A percentile compares a stretch with the other conserved stretches of the same genome.
Conservation (phyloP, 2,329 filamentous ascomycete species). For the Paecilomyces fulvus region DNA sequence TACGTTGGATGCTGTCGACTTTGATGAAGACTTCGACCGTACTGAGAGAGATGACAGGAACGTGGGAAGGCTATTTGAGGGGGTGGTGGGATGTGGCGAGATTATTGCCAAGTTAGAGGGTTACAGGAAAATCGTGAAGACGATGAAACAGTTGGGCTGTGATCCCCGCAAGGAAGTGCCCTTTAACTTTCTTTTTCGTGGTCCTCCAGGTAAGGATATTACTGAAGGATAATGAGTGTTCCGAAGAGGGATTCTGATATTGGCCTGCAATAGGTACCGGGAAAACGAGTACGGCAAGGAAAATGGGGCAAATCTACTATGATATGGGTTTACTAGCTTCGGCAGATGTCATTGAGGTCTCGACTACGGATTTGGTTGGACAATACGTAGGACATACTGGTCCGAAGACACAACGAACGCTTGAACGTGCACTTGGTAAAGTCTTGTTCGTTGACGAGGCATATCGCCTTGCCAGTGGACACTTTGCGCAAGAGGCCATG, state of each 20-base stretch:
- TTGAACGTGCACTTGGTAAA: slow-evolving; percentile 56
- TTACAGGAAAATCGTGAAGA: slow-evolving; percentile 46
- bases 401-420: slow-evolving; percentile 52
- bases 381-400: slow-evolving; percentile 63
- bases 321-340: slow-evolving; percentile 60
- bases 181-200: slow-evolving; percentile 62
- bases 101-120: slow-evolving; percentile 47
- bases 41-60: slow-evolving; percentile 41
- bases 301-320: slow-evolving; percentile 68
- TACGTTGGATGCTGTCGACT: slow-evolving; percentile 33
- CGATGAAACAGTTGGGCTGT: slow-evolving; percentile 43
- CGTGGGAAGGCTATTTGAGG: slow-evolving; percentile 48
- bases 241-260: neutral
- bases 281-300: slow-evolving; percentile 64
- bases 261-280: slow-evolving; percentile 46
- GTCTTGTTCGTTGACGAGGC: slow-evolving; percentile 68
- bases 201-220: slow-evolving; percentile 47
- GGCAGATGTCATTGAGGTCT: slow-evolving; percentile 55
- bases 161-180: slow-evolving; percentile 53
- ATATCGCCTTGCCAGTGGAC: slow-evolving; percentile 53
- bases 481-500: slow-evolving; percentile 50
- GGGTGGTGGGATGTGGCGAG: slow-evolving; percentile 49
- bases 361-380: slow-evolving; percentile 60
- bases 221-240: neutral
- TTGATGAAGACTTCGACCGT: slow-evolving; percentile 53